phyloP scores from a whole-genome alignment of 179 eudicot genomes.

The Monotropa hypopitys region DNA sequence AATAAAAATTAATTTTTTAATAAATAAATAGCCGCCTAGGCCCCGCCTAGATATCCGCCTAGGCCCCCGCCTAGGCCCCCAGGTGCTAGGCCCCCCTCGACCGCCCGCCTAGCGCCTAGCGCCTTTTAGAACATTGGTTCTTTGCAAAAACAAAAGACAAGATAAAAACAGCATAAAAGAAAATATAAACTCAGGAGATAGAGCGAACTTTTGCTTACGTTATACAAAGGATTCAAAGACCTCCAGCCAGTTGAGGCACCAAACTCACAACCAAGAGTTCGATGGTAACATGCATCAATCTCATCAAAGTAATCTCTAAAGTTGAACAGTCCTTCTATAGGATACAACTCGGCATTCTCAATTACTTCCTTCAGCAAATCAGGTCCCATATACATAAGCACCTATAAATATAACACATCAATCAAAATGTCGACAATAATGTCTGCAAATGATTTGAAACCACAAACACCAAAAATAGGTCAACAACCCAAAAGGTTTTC shows the following conservation, averaged over 20 bases:
- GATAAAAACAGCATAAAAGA: background rate
- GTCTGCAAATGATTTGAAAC: background rate
- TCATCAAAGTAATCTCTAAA: conserved; percentile 65
- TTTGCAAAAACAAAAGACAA: background rate
- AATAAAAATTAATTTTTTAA: no score
- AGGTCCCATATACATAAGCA: conserved; percentile 73
- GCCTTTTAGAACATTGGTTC: no score
- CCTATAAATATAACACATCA: conserved; percentile 27
- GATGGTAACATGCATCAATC: conserved; percentile 74
- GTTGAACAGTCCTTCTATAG: conserved; percentile 63
- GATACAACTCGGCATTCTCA: conserved; percentile 76
- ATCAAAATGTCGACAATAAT: background rate
- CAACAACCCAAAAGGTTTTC: background rate
- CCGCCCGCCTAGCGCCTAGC: no score
- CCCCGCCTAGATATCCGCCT: no score
- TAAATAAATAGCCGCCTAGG: no score
- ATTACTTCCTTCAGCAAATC: conserved; percentile 47
- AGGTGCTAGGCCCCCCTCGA: no score
- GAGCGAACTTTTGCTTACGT: conserved; percentile 35
- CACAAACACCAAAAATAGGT: background rate
- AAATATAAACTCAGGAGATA: background rate
- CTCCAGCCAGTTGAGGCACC: conserved; percentile 94
- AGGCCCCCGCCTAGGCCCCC: no score
- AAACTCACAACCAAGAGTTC: conserved; percentile 54
- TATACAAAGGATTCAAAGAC: conserved; percentile 53